Base-by-base conservation (phyloP, 2,329 filamentous ascomycete species). In the Cladosporium sp. region DNA sequence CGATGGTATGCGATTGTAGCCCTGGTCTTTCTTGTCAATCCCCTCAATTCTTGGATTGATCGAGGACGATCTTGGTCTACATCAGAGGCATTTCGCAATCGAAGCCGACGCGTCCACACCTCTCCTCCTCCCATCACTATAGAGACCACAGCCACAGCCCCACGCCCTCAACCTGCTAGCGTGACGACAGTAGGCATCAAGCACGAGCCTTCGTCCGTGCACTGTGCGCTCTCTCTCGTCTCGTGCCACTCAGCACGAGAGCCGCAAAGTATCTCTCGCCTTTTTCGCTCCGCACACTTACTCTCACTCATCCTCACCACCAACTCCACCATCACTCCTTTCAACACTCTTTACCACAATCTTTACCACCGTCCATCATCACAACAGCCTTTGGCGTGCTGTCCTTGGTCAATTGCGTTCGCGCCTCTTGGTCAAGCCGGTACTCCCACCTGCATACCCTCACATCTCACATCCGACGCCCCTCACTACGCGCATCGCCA, bases 341-440 rank as follows among this genome's bases (percentile, higher is more conserved):
- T 10, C 24, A 11, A 32, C 51, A 54, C 51, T 54, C 51, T 10
- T 32, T 52, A 52, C 26, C 11, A 8, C 49, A 15, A 26, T 18
- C 49, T 14, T 41, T 54, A 54, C 18, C 38, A 44, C 7, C 18
- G 6, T 11, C 34, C 6, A 44, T 32, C 51, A 4, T n/a, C 51
- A 54, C 28, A 32, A 28, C 51, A 54, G 51, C 51, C 51, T 54
- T 54, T 32, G 51, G 51, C 28, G 51, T 10, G 51, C 51, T 54
- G 12, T n/a, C 18, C 18, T 54, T 34, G 51, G 51, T 32, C 15
- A 3, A 10, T 10, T 28, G 26, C 26, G 26, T 32, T 54, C 26
- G 10, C 3, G 4, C 51, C 26, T 54, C 51, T 54, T 54, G 51
- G 28, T 54, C 4, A 4, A 11, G 15, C 28, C 51, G 32, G 8